Base-by-base conservation (phyloP, 208 protist genomes). In the Crithidia sp. region DNA sequence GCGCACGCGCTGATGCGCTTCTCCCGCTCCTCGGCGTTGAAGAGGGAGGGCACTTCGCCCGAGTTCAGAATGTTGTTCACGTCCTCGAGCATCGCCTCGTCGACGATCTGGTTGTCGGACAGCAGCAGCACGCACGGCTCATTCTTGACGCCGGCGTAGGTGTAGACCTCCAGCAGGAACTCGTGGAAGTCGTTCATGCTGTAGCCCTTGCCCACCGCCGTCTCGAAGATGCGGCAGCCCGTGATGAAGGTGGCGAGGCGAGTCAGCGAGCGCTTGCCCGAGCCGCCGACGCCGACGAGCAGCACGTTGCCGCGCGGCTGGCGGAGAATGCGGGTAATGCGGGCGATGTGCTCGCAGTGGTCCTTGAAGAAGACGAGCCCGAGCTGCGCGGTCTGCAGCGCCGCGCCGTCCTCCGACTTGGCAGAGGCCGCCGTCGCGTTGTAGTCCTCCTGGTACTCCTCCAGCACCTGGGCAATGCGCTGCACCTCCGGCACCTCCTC, bases 41-140 rank as follows among this genome's bases (percentile, higher is more conserved):
- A 99, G 61, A 99, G 85, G 37, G 97, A 98, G 37, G 98, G 98
- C 64, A 99, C 97, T 84, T 99, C 98, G 70, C 98, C 98, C 3
- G 94, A 97, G 90, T 99, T 99, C 8, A 99, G 87, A 50, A 99
- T 98, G 82, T 95, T 99, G 85, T 99, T 99, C 50, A 99, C 91
- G 73, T 99, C 98, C 87, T 99, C 98, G 14, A 99, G 82, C 87
- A 99, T 99, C 45, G 88, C 75, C 77, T 98, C 97, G 52, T 97
- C 86, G 8, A 98, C 90, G 67, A 99, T 97, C 73, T 99, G 96
- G 57, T 96, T 97, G 85, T 99, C 98, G 13, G 88, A 94, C 58
- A 99, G 81, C 37, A 99, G 76, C 70, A 99, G 95, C 19, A 98
- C 92, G 36, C 95, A 91, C 14, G 92, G 79, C 71, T 92, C 89